These are phyloP conservation scores for Diplosphaera chodatii DNA, from an alignment of 139 green algal species.

Conservation along the genomic window DNA sequence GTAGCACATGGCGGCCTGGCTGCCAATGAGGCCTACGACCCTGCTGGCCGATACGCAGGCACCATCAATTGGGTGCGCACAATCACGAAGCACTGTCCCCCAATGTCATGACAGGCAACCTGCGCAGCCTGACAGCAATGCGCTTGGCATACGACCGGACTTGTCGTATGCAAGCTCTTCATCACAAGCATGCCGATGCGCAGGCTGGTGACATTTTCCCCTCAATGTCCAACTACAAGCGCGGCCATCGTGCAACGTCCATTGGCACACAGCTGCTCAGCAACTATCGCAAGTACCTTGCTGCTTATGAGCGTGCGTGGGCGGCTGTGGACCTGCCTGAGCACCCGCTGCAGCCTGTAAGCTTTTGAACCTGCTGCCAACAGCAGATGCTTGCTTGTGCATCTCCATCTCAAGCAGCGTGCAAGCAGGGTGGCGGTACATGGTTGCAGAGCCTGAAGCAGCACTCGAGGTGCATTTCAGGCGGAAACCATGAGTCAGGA, in stretches of 20 bases:
- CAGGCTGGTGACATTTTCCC: slow-evolving; percentile 36
- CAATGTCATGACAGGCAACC: no score
- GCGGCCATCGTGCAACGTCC: slow-evolving; percentile 30
- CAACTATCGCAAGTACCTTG: slow-evolving; percentile 49
- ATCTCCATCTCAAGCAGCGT: no score
- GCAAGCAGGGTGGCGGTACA: no score
- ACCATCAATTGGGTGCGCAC: slow-evolving; percentile 29
- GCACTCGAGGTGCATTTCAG: neutral
- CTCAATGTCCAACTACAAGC: slow-evolving; percentile 40
- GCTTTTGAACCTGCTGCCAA: neutral
- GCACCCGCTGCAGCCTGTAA: neutral
- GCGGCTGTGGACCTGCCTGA: slow-evolving; percentile 8
- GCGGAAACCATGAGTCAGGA: neutral
- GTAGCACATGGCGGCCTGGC: slow-evolving; percentile 27
- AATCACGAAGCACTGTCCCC: no score
- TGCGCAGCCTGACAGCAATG: no score
- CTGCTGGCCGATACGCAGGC: slow-evolving; percentile 29
- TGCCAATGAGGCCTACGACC: slow-evolving; percentile 40
- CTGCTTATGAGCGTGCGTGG: slow-evolving; percentile 20
- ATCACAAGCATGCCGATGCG: neutral
- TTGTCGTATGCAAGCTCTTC: no score
- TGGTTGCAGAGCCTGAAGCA: no score
- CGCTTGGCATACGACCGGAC: no score
- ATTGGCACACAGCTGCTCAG: slow-evolving; percentile 44
- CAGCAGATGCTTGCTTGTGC: neutral